Evolutionary conservation across 768 basidiomycete genomes (phyloP), one percentile per base, ranked within the genome.

Genomic region (Suillus paluster): DNA sequence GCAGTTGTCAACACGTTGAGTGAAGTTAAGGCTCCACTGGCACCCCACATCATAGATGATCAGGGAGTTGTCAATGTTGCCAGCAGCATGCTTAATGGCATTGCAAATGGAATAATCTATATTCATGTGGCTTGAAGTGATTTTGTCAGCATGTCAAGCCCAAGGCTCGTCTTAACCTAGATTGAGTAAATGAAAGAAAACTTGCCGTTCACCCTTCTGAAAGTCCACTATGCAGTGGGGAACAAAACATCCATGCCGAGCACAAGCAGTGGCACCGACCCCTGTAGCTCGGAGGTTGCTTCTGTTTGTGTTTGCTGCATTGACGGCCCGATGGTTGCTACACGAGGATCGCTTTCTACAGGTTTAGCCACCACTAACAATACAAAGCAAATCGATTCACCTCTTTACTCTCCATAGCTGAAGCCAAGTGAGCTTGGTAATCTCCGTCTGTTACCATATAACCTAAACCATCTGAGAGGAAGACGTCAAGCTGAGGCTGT

Each of bases 1-100:
- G 27, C 42, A 45, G 5, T 6, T 23, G 14, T 25, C 5, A 4
- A 59, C 48, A 1, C 71, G 41, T 8, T 62, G 38, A 0, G 21
- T 17, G 23, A 75, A 68, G 30, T 72, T 59, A 0, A 64, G 34
- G 0, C 34, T 46, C 61, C 70, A 77, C 44, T 73, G 63, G 33
- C 74, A 78, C 1, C 63, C 62, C 6, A 76, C 68, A 64, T 76
- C 74, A 61, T 78, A 77, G 0, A 73, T 70, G 4, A 73, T 39
- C 0, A 68, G 2, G 4, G 45, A 59, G 1, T 46, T 58, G 19
- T 49, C 9, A 4, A 68, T 49, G 2, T 34, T 58, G 4, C 33
- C 23, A 1, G 58, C 61, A 0, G 65, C 59, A n/a, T 67, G 64
- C 0, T 34, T 44, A 1, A 77, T 11, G 0, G 67, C 69, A 2